Evolutionary conservation across 2,329 filamentous ascomycete genomes (phyloP), one percentile per base, ranked within the genome.

Genomic region (Neofusicoccum sp.): DNA sequence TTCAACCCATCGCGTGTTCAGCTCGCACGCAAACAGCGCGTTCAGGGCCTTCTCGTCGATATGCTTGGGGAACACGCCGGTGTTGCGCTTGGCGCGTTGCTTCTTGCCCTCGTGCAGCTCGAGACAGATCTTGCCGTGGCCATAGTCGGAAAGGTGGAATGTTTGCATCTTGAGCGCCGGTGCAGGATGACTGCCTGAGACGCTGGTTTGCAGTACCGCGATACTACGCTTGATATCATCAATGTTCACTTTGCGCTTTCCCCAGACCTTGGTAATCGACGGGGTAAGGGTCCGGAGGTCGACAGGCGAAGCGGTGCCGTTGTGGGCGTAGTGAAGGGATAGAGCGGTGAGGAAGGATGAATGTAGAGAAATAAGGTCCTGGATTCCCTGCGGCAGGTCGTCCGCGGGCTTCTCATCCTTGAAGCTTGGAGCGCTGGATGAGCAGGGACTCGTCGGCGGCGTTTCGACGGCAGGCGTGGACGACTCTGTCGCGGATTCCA

Each of bases 1-100:
- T 51, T 71, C 70, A 7, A 68, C 71, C 80, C 80, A 85, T 11
- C 77, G 66, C 14, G 73, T 65, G 47, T 79, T 74, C 44, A 85
- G 65, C 11, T 75, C 74, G 14, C 75, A 69, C 63, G 82, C 80
- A 65, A 86, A 86, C 41, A 74, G 71, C 20, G 73, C 71, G 41
- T 82, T 82, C 38, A 84, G 67, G 3, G 73, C 74, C n/a, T 74
- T 73, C 63, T 84, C 80, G 58, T 80, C 74, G 62, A 80, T 66
- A 9, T 69, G 64, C 2, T 69, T 67, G 6, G 59, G 48, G 60
- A 73, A 67, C 7, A 65, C 64, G 3, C 41, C 49, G n/a, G 28
- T 51, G 20, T n/a, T 53, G 20, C 54, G 60, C 30, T 61, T 60
- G 9, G 65, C 61, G 43, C 69, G 63, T 61, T 70, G 65, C 16